These are phyloP conservation scores for Trametes sp. DNA, from an alignment of 1,284 basidiomycete species.

Conservation along the genomic window DNA sequence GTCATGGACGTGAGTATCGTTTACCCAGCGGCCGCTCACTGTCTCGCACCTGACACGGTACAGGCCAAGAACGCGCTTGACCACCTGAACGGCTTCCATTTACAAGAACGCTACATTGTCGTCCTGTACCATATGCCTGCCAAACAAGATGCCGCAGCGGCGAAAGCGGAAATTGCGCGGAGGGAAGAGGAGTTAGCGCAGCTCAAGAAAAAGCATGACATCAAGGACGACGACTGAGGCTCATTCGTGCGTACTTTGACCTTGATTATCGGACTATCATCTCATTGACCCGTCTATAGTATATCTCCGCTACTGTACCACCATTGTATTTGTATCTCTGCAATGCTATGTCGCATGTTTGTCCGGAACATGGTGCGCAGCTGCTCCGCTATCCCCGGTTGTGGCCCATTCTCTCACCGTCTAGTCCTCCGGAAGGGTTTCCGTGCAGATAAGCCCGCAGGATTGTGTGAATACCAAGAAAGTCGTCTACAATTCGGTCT, in stretches of 20 bases:
- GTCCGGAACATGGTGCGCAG: background rate
- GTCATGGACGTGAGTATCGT: slow-evolving; percentile 80
- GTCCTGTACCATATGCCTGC: slow-evolving; percentile 98
- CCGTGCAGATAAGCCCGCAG: background rate
- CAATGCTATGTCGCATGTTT: slow-evolving; percentile 8
- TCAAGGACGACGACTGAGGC: slow-evolving; percentile 69
- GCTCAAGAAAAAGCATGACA: slow-evolving; percentile 87
- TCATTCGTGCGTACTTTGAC: slow-evolving; percentile 14
- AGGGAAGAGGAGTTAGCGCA: slow-evolving; percentile 91
- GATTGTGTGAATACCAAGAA: background rate
- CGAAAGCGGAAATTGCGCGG: slow-evolving; percentile 91
- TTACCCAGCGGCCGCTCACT: slow-evolving; percentile 23
- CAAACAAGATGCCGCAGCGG: slow-evolving; percentile 90
- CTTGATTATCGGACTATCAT: background rate
- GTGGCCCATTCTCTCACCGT: background rate
- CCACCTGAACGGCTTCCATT: slow-evolving; percentile 97
- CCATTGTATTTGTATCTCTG: slow-evolving; percentile 20
- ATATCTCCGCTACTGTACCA: slow-evolving; percentile 16
- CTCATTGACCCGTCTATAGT: background rate
- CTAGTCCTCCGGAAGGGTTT: background rate
- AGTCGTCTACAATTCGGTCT: background rate
- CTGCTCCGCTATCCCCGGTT: background rate
- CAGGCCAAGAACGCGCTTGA: slow-evolving; percentile 96
- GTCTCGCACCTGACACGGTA: slow-evolving; percentile 13
- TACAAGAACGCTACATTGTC: slow-evolving; percentile 98